phyloP scores from a whole-genome alignment of 352 stramenopile genomes.

The Phytophthora chlamydospora region DNA sequence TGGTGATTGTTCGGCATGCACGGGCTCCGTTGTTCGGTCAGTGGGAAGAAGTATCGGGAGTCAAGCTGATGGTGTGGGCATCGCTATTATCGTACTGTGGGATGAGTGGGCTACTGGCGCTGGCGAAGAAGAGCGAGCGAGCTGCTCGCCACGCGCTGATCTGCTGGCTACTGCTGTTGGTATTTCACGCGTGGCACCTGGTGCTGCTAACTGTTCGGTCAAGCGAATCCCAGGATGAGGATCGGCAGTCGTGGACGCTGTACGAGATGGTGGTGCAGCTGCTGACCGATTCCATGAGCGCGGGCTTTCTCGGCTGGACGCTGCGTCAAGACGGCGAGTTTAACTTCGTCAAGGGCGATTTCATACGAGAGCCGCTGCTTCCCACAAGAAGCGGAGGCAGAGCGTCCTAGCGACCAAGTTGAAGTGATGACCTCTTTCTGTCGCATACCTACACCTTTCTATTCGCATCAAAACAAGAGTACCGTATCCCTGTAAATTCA shows the following conservation, averaged over 20 bases:
- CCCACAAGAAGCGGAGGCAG: neutral
- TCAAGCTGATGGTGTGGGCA: conserved; percentile 14
- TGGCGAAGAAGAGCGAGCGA: conserved; percentile 2
- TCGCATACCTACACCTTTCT: no score
- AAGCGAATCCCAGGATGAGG: neutral
- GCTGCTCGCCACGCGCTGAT: conserved; percentile 8
- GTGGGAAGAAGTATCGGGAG: conserved; percentile 8
- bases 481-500: no score
- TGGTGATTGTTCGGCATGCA: conserved; percentile 11
- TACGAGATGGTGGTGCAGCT: conserved; percentile 13
- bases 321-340: neutral
- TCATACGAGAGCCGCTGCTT: conserved; percentile 11
- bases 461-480: neutral
- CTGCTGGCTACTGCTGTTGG: conserved; percentile 15
- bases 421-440: neutral
- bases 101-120: conserved; percentile 9
- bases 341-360: neutral
- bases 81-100: conserved; percentile 15
- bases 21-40: conserved; percentile 22
- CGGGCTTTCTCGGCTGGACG: conserved; percentile 10
- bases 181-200: conserved; percentile 15
- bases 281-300: conserved; percentile 13
- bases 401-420: neutral
- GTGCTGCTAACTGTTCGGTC: neutral
- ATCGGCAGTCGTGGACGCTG: conserved; percentile 1